Evolutionary conservation across 208 protist species (phyloP).

Genomic region (Trypanosoma platydactyli): DNA sequence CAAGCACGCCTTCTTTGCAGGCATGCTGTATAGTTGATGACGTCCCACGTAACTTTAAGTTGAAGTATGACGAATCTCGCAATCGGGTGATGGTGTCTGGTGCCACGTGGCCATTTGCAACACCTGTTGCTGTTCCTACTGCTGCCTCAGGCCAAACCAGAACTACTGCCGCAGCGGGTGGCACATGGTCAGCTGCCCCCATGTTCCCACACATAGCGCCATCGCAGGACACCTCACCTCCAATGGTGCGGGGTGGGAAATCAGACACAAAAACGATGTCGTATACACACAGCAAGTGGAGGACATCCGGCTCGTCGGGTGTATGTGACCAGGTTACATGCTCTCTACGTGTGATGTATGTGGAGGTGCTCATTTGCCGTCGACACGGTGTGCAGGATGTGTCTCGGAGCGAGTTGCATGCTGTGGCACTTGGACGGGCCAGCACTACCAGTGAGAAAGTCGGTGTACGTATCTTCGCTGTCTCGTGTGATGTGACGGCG

Average conservation of each 20-base stretch:
- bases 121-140: background rate
- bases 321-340: conserved; percentile 19
- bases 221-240: conserved; percentile 4
- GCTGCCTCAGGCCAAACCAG: background rate
- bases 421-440: conserved; percentile 54
- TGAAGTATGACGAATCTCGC: conserved; percentile 7
- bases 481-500: background rate
- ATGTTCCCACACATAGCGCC: conserved; percentile 18
- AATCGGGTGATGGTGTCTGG: conserved; percentile 23
- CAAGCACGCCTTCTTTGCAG: background rate
- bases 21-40: conserved; percentile 16
- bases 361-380: conserved; percentile 55
- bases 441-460: conserved; percentile 28
- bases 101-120: conserved; percentile 20
- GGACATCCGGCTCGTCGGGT: conserved; percentile 5
- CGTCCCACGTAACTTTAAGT: conserved; percentile 25
- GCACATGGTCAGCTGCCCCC: conserved; percentile 4
- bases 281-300: background rate
- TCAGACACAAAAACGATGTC: conserved; percentile 4
- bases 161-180: background rate
- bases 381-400: conserved; percentile 31
- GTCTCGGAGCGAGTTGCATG: conserved; percentile 41
- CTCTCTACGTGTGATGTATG: conserved; percentile 38
- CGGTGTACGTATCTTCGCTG: conserved; percentile 47
- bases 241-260: background rate